Conservation (phyloP, 2,329 filamentous ascomycete genomes). For the Lachnellula subtilissima region DNA sequence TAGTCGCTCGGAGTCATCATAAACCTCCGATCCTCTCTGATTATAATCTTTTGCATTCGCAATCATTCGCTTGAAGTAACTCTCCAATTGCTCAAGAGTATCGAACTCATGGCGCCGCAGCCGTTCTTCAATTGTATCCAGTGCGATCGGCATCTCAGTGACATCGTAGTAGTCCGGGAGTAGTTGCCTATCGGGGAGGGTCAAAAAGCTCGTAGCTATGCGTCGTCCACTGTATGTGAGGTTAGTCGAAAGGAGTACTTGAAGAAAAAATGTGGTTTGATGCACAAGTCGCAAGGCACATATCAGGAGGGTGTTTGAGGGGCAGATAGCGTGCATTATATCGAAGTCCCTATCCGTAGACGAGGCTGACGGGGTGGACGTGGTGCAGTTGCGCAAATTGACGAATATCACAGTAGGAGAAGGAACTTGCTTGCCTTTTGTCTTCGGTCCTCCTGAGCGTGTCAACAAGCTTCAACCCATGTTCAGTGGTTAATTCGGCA, state of each 20-base stretch:
- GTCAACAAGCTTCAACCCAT: constrained; percentile 69
- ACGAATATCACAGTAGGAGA: constrained; percentile 1
- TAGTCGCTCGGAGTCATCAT: constrained; percentile 80
- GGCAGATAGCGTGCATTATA: constrained; percentile 9
- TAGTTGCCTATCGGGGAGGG: constrained; percentile 57
- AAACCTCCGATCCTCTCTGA: constrained; percentile 64
- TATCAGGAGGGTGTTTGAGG: background rate
- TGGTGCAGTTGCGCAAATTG: background rate
- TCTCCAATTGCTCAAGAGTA: constrained; percentile 69
- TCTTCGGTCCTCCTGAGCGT: constrained; percentile 72
- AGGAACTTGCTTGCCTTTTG: constrained; percentile 72
- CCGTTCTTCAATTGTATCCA: constrained; percentile 72
- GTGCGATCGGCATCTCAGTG: constrained; percentile 72
- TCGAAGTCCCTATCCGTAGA: constrained; percentile 4
- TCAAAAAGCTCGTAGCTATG: constrained; percentile 71
- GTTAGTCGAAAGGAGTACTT: constrained; percentile 7
- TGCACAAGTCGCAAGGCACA: background rate
- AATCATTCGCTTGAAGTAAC: constrained; percentile 83
- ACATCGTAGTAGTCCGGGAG: constrained; percentile 73
- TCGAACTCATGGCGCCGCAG: constrained; percentile 64
- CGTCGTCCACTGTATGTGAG: constrained; percentile 55
- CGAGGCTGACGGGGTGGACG: constrained; percentile 11
- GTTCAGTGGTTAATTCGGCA: constrained; percentile 62
- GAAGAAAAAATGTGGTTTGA: background rate
- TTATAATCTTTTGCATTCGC: constrained; percentile 84